A percentile compares a stretch with the other conserved stretches of the same genome.
Evolutionary conservation across 1,139 yeast species (phyloP).

Genomic region (Blastobotrys illinoisensis): DNA sequence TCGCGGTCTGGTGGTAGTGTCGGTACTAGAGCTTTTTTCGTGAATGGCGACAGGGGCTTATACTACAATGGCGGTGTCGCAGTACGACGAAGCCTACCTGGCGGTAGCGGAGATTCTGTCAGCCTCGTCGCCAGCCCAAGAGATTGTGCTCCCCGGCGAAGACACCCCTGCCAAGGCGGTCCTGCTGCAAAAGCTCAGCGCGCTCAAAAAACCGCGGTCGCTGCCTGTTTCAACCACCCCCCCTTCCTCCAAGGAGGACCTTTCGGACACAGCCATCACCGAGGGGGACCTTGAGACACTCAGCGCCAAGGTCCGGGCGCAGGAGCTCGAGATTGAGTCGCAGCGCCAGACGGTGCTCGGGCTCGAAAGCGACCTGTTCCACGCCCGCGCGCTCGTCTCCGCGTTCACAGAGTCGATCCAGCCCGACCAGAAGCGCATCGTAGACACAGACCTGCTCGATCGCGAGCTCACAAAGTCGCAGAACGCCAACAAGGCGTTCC

Average conservation of each 20-base stretch:
- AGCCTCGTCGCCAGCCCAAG: conserved; percentile 8
- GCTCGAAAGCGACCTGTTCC: conserved; percentile 33
- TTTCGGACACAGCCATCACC: neutral
- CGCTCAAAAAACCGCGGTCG: conserved; percentile 5
- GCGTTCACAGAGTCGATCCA: conserved; percentile 34
- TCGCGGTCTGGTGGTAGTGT: too few relatives aligned
- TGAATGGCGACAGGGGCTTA: neutral
- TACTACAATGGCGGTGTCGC: neutral
- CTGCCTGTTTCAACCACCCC: neutral
- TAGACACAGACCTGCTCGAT: conserved; percentile 32
- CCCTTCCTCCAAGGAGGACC: neutral
- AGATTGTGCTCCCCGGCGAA: conserved; percentile 17
- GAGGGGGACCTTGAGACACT: conserved; percentile 16
- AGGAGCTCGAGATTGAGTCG: conserved; percentile 35
- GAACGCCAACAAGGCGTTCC: conserved; percentile 68
- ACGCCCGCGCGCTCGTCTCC: conserved; percentile 34
- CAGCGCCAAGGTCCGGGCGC: conserved; percentile 33
- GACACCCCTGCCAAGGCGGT: conserved; percentile 22
- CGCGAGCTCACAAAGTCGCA: conserved; percentile 48
- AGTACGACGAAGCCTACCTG: conserved; percentile 17
- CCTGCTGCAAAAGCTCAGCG: conserved; percentile 17
- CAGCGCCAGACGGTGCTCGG: conserved; percentile 35
- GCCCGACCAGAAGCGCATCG: conserved; percentile 31
- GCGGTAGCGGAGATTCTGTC: conserved; percentile 17
- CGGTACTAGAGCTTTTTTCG: neutral